Conservation (phyloP, 257 asterid species). For the Leptodermis oblonga region DNA sequence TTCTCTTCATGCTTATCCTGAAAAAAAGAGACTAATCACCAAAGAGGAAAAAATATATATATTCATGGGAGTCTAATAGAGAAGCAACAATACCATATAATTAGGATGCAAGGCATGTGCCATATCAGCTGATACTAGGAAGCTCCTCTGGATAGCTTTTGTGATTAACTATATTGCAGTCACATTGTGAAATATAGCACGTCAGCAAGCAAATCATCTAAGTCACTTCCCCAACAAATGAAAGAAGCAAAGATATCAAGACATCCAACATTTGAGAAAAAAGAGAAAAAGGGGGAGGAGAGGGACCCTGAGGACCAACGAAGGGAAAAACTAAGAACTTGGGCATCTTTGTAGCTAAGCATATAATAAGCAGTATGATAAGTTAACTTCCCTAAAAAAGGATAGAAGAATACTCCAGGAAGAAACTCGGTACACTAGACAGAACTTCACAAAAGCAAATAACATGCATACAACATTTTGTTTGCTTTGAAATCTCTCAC, state of each 20-base stretch:
- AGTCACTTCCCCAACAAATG: not conserved
- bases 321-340: no score
- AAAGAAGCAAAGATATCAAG: not conserved
- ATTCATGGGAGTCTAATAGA: not conserved
- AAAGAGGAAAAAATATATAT: not conserved
- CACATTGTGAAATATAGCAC: not conserved
- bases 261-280: no score
- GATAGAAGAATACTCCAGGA: not conserved
- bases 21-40: conserved; percentile 14
- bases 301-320: no score
- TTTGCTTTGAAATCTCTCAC: not conserved
- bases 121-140: conserved; percentile 96
- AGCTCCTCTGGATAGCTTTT: conserved; percentile 83
- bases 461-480: not conserved
- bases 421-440: not conserved
- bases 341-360: not conserved
- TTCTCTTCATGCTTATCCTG: conserved; percentile 98
- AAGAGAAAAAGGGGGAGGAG: no score
- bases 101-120: conserved; percentile 98
- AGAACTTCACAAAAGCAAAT: not conserved
- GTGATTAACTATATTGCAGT: conserved; percentile 44
- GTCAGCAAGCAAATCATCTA: conserved; percentile 7
- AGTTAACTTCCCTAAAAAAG: not conserved
- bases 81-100: conserved; percentile 53
- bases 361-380: not conserved